Base-by-base conservation (phyloP, 148 eudicot species). In the Gaultheria prostrata region DNA sequence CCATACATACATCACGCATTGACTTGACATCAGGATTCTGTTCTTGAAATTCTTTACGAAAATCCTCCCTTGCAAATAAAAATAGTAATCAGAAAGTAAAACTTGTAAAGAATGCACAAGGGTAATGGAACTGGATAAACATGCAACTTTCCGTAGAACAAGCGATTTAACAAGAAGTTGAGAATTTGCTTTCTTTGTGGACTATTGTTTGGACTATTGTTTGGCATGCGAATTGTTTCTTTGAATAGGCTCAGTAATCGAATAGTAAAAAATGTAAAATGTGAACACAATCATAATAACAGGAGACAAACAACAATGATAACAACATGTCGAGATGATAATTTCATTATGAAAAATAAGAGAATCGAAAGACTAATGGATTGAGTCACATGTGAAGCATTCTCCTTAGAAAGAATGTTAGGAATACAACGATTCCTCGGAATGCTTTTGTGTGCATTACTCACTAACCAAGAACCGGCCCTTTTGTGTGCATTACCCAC, bases 31-130 rank as follows among this genome's bases (percentile, higher is more conserved):
- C 89, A 70, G 98, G 98, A 86, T 95, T 91, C 76, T 91, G 88
- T 80, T 93, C 94, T 85, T 91, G 92, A 76, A 91, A 95, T 20
- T 65, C 96, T 90, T 92, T 94, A 18, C 98, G 97, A 83, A 93
- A 95, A 84, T 95, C 97, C 87, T 94, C 92, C 97, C 98, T 95
- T 80, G 61, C 84, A 67, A 80, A 82, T 45, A 82, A 63, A 80
- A 61, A 1, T 13, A 51, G 18, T 56, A 32, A 8, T 18, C 57
- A 50, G 73, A 17, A 61, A 83, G 69, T 28, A 50, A 49, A 26
- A 65, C 43, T 8, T 3, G 18, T 15, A 49, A 21, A 35, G 11
- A 21, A 18, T 59, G 21, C 6, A 1, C 0, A 18, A 2, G 76
- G 45, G 1, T 15, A 35, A 17, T 32, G 24, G 48, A 71, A 71